Base-by-base conservation (phyloP, 2,329 filamentous ascomycete genomes). In the Beauveria bassiana region DNA sequence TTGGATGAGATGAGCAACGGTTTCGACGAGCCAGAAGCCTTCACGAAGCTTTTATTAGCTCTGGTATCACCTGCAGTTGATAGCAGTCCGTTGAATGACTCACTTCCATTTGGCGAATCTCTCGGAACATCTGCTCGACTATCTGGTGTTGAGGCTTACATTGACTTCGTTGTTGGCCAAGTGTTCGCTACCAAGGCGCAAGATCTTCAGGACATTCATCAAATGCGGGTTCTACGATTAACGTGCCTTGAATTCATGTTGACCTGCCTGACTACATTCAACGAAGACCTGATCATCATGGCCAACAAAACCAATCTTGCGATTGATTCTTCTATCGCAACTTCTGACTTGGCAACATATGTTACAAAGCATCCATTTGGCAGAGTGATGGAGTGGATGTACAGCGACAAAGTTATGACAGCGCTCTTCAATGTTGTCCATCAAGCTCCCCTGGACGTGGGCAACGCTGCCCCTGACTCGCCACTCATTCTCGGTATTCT, bases 301-400 rank as follows among this genome's bases (percentile, higher is more conserved):
- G 89, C 90, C 45, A 96, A 91, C 71, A 84, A 89, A 69, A 89
- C 90, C 2, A 88, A 83, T 63, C 80, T 96, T 34, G 79, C 84
- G 28, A 86, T 96, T 18, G 92, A 97, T 71, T 77, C 82, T 10
- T 84, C 89, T 18, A 90, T 96, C 65, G 82, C 82, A 47, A 82
- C 90, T 4, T 88, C 87, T 3, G 89, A 90, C 61, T 79, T 98
- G 5, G 85, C 86, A 55, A 82, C 84, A 6, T 99, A 99, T 71
- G 86, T 95, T 62, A 85, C 86, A 26, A 82, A 96, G 59, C 96
- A 99, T 75, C 93, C 96, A 0, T 99, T 98, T 70, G 87, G 90
- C 3, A 86, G 96, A 63, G 88, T 96, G 18, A 97, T 98, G 90
- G 95, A 99, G 71, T 98, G 95, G 92, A 85, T 99, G 75, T 96